Evolutionary conservation across 352 stramenopile genomes (phyloP), one percentile per base, ranked within the genome.

Genomic region (Elongisporangium undulatum): DNA sequence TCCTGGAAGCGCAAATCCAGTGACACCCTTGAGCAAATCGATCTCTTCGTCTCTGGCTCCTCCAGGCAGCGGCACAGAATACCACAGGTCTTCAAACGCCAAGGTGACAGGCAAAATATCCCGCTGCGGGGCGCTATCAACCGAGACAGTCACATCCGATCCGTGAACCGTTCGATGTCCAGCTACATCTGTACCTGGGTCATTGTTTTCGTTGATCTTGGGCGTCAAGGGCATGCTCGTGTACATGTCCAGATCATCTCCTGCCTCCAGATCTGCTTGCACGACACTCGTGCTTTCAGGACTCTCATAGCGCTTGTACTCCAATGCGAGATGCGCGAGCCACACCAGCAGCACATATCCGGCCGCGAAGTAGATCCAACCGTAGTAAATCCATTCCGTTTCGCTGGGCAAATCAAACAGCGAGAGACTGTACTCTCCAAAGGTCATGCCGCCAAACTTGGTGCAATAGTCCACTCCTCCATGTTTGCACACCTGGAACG

Each of bases 21-120:
- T 83, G 2, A 97, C 74, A 29, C 79, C 82, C 56, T 94, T 90
- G 17, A 98, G 66, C 23, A 98, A 62, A 50, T 94, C 75, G 17
- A 96, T 75, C 15, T 80, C 67, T 6, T 84, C 66, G 23, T 71
- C 62, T 45, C 68, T 68, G n/a, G 51, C 66, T 3, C 65, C 68
- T 3, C 72, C 76, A 23, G 76, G 77, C 29, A 84, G 60, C 12
- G 73, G 74, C 13, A 87, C 76, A 0, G 74, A 81, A 55, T 87
- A 87, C 68, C 69, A 86, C 13, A 87, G 56, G 4, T 87, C 71
- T 21, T 84, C 49, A 45, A 87, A 85, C 7, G 69, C 75, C 15
- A 87, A 56, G 4, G 69, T 67, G 2, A 82, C 76, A 0, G 77
- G 76, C n/a, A 73, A 59, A 51, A 66, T 61, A 54, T 56, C 59